Percentiles rank a stretch among this genome's conserved stretches.
Evolutionary conservation across 805 yeast species (phyloP).

Genomic region (Pichia thaimueangensis): DNA sequence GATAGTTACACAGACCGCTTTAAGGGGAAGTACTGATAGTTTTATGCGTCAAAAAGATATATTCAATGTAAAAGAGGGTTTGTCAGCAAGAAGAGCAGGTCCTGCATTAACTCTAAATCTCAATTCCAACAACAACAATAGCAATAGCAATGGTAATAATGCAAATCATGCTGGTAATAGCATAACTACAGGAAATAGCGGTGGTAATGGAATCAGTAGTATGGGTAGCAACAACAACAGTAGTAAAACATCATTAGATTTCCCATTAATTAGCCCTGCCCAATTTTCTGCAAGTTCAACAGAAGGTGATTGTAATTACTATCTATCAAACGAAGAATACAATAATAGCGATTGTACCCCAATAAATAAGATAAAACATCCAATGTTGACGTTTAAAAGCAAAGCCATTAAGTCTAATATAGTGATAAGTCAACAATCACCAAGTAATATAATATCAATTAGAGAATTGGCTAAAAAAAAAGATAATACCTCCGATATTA

Average conservation of each 20-base stretch:
- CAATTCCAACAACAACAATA: not conserved
- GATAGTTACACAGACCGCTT: not conserved
- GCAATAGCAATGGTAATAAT: too few species aligned
- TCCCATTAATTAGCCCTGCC: constrained; percentile 5
- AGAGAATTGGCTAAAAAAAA: not conserved
- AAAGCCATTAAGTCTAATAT: constrained; percentile 3
- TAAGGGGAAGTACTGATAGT: not conserved
- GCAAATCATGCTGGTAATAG: too few species aligned
- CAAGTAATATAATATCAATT: constrained; percentile 12
- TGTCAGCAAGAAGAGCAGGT: constrained; percentile 1
- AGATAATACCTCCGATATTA: too few species aligned
- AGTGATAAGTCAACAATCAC: constrained; percentile 10
- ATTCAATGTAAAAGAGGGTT: not conserved
- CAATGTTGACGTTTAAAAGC: not conserved
- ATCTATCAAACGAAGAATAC: not conserved
- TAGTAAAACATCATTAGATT: not conserved
- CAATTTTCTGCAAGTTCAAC: constrained; percentile 10
- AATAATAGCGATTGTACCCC: not conserved
- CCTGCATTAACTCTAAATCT: constrained; percentile 4
- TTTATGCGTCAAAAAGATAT: not conserved
- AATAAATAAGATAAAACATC: not conserved
- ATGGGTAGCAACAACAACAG: too few species aligned
- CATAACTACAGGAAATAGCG: too few species aligned
- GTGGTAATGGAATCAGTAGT: too few species aligned
- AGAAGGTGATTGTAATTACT: constrained; percentile 5